Evolutionary conservation across 345 rosid species (phyloP).

Genomic region (Salix arbutifolia): DNA sequence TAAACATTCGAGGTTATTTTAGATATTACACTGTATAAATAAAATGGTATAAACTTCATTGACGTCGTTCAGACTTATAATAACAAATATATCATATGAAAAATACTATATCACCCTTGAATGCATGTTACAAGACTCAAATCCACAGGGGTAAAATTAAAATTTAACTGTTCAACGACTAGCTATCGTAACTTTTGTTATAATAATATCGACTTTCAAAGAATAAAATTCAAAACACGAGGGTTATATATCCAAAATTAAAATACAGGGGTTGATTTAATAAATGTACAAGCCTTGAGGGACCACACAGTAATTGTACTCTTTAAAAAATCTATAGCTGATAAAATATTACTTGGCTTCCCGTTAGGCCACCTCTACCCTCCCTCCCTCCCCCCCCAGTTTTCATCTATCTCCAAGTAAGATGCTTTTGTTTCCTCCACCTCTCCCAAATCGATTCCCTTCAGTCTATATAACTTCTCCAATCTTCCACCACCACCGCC

Average conservation of each 20-base stretch:
- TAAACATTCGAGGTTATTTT: too few relatives aligned
- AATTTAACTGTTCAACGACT: too few relatives aligned
- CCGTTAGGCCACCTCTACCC: not conserved
- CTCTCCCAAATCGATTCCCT: conserved; percentile 45
- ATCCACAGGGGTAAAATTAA: too few relatives aligned
- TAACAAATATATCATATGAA: too few relatives aligned
- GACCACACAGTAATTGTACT: not conserved
- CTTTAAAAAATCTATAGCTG: not conserved
- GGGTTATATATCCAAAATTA: not conserved
- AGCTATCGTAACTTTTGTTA: too few relatives aligned
- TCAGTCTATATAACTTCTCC: conserved; percentile 28
- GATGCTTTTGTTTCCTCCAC: conserved; percentile 52
- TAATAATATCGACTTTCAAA: too few relatives aligned
- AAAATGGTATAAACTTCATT: too few relatives aligned
- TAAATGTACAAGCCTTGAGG: not conserved
- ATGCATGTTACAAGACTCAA: too few relatives aligned
- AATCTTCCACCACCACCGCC: conserved; percentile 29
- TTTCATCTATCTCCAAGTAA: not conserved
- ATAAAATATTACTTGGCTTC: not conserved
- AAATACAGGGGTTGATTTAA: not conserved
- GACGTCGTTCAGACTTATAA: too few relatives aligned
- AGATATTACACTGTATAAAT: too few relatives aligned
- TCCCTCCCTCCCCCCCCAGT: not conserved
- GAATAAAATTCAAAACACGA: too few relatives aligned
- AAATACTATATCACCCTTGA: too few relatives aligned